Base-by-base conservation (phyloP, 371 early-diverging fungal genomes). In the Rhizopus delemar region DNA sequence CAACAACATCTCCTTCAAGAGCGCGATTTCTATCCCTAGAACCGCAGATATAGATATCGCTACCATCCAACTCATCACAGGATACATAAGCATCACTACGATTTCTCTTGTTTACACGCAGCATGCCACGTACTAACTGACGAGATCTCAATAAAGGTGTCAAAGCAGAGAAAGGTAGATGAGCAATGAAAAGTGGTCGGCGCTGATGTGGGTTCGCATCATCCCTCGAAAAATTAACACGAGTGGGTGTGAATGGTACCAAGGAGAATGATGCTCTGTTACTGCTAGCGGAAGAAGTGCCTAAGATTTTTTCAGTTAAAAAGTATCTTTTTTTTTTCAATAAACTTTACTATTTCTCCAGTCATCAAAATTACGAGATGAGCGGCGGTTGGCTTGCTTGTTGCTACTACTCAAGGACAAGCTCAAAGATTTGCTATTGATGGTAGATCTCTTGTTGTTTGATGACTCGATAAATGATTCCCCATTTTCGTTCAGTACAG, bases 1-100 rank as follows among this genome's bases (percentile, higher is more conserved):
- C 90, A n/a, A 96, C 96, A 5, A 86, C 73, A 63, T 96, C 96
- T 4, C 93, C 93, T 51, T 93, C 91, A 22, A 95, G 66, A 1
- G 95, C 94, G 33, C 96, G 87, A 75, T 96, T 96, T 48, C 93
- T 87, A 48, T 83, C 80, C 41, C 77, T 73, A 36, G 86, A 84
- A 32, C 93, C 93, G 49, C 85, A 89, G 8, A 94, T 87, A 68
- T 87, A 90, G 13, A 93, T 85, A 70, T 92, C 90, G 7, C 77
- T 70, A 6, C 78, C 73, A 57, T 81, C 85, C 52, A 82, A 62
- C 32, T 83, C 82, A 11, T 87, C 88, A 28, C 85, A 82, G 5
- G 90, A 79, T 12, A 93, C 93, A 73, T 96, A 96, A 41, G 93
- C 93, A 60, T 94, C 93, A 55, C 80, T 82, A 43, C 90, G 82